These are phyloP conservation scores for Begonia masoniana DNA, from an alignment of 306 rosid genomes.

Conservation along the genomic window DNA sequence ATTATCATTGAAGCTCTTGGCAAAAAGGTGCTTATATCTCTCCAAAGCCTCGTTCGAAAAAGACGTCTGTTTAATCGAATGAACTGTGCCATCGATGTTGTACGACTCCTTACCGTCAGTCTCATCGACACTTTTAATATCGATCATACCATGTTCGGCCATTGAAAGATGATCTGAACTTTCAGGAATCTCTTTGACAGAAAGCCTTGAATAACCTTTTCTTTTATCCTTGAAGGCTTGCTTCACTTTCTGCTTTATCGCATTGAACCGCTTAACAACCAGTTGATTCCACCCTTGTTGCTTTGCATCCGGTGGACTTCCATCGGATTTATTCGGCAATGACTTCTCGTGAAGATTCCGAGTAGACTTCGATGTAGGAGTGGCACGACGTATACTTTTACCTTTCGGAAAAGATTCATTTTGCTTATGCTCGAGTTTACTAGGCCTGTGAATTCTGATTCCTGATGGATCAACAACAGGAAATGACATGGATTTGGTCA, in stretches of 20 bases:
- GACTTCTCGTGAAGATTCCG: no score
- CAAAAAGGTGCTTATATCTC: slow-evolving; percentile 62
- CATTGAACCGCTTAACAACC: slow-evolving; percentile 65
- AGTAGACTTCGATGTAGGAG: no score
- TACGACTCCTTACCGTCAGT: slow-evolving; percentile 14
- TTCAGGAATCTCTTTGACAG: slow-evolving; percentile 21
- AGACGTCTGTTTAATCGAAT: slow-evolving; percentile 33
- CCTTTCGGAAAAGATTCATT: slow-evolving; percentile 40
- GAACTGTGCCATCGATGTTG: slow-evolving; percentile 16
- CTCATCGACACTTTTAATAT: no score
- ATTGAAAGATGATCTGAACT: slow-evolving; percentile 9
- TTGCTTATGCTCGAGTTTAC: slow-evolving; percentile 67
- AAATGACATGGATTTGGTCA: slow-evolving; percentile 67
- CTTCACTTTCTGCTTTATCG: slow-evolving; percentile 60
- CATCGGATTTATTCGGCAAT: no score
- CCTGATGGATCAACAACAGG: slow-evolving; percentile 36
- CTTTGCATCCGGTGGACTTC: slow-evolving; percentile 15
- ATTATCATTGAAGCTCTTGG: slow-evolving; percentile 30
- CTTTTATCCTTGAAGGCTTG: slow-evolving; percentile 50
- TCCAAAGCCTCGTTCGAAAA: slow-evolving; percentile 53
- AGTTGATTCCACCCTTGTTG: slow-evolving; percentile 77
- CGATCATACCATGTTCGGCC: no score
- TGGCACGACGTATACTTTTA: slow-evolving; percentile 10
- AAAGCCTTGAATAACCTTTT: slow-evolving; percentile 24
- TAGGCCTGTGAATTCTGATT: slow-evolving; percentile 19